These are phyloP conservation scores for Alternaria sp. DNA, from an alignment of 2,329 filamentous ascomycete genomes.

Conservation along the genomic window DNA sequence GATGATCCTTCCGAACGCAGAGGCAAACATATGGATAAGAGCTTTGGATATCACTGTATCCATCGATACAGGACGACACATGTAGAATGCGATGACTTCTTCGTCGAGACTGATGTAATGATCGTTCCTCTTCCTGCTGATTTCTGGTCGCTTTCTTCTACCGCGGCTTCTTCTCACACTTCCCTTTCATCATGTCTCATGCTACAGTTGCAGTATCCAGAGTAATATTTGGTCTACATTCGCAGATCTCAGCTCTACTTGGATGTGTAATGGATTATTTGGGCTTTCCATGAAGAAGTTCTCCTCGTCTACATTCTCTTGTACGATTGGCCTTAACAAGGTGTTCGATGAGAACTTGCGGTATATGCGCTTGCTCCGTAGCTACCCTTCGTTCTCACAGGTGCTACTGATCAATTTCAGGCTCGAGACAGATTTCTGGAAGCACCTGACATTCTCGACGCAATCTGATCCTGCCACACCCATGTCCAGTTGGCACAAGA, in stretches of 20 bases:
- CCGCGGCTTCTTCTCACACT: neutral
- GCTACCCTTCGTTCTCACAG: neutral
- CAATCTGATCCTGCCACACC: neutral
- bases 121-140: neutral
- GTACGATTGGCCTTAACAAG: neutral
- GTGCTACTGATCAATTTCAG: neutral
- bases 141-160: neutral
- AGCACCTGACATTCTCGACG: neutral
- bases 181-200: neutral
- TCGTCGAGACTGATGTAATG: neutral
- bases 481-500: neutral
- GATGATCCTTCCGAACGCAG: neutral
- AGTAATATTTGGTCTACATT: neutral
- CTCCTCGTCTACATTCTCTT: fast-evolving
- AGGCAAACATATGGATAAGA: neutral
- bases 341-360: neutral
- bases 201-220: neutral
- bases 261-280: neutral
- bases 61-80: neutral
- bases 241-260: neutral
- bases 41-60: neutral
- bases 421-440: neutral
- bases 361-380: neutral
- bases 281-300: neutral
- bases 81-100: neutral